Evolutionary conservation across 1,284 basidiomycete species (phyloP).

Genomic region (Caloboletus firmus): DNA sequence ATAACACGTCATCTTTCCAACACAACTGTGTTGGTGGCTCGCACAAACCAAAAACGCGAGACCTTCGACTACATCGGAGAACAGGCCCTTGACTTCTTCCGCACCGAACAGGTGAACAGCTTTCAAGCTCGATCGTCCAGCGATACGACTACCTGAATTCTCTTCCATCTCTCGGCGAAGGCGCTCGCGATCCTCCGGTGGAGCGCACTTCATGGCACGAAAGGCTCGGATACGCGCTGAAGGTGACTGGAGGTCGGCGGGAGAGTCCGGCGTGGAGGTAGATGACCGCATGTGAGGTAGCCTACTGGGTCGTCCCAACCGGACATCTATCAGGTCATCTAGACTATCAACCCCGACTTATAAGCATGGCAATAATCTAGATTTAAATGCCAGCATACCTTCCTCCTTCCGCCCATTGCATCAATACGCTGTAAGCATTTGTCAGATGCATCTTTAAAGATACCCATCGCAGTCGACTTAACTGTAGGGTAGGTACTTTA

Average conservation of each 20-base stretch:
- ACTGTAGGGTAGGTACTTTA: conserved; percentile 81
- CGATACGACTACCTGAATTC: conserved; percentile 15
- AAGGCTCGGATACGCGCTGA: conserved; percentile 75
- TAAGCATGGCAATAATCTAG: not conserved
- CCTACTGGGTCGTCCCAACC: conserved; percentile 54
- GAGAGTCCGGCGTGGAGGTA: conserved; percentile 25
- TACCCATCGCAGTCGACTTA: conserved; percentile 19
- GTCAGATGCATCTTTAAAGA: conserved; percentile 6
- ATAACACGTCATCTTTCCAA: conserved; percentile 6
- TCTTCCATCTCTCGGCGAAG: conserved; percentile 51
- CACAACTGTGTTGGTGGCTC: not conserved
- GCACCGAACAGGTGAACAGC: conserved; percentile 79
- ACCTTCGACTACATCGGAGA: conserved; percentile 76
- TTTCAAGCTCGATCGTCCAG: conserved; percentile 45
- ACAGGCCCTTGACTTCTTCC: conserved; percentile 76
- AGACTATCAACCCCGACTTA: conserved; percentile 44
- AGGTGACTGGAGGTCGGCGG: conserved; percentile 49
- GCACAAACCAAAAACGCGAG: conserved; percentile 75
- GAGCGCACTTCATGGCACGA: conserved; percentile 61
- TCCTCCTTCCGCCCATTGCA: conserved; percentile 93
- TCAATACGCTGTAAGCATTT: conserved; percentile 62
- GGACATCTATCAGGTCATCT: conserved; percentile 81
- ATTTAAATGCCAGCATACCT: conserved; percentile 38
- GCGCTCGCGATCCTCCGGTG: conserved; percentile 63
- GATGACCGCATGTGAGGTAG: conserved; percentile 48